Conservation (phyloP, 2,329 filamentous ascomycete species). For the Aspergillus brunneoviolaceus region DNA sequence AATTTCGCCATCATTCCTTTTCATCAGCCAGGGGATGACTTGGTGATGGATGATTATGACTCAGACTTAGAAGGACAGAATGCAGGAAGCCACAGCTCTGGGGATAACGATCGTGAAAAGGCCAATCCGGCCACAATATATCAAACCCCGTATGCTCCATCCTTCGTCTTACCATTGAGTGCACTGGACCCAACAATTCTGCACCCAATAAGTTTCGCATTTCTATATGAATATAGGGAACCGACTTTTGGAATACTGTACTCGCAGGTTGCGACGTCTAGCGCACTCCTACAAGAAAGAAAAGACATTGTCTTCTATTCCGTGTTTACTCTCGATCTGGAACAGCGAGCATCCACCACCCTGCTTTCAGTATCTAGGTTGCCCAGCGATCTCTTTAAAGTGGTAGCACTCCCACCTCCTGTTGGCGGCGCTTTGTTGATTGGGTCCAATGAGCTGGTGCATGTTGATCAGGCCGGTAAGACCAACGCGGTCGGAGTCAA, state of each 20-base stretch:
- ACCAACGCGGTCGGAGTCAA: constrained; percentile 91
- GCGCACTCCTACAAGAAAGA: constrained; percentile 69
- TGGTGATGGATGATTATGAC: constrained; percentile 90
- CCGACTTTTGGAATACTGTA: constrained; percentile 95
- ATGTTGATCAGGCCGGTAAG: constrained; percentile 94
- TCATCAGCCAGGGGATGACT: constrained; percentile 77
- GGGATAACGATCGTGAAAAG: constrained; percentile 29
- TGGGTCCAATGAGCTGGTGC: constrained; percentile 86
- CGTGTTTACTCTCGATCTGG: constrained; percentile 91
- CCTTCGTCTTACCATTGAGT: constrained; percentile 88
- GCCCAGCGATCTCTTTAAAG: constrained; percentile 80
- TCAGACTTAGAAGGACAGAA: constrained; percentile 72
- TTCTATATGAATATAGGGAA: constrained; percentile 94
- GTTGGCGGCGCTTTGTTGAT: constrained; percentile 86
- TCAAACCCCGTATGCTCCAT: constrained; percentile 76
- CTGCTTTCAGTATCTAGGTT: constrained; percentile 82
- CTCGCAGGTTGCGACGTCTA: constrained; percentile 70
- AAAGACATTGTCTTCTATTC: constrained; percentile 87
- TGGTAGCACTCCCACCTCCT: constrained; percentile 79
- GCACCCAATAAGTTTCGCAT: constrained; percentile 86
- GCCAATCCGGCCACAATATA: constrained; percentile 35
- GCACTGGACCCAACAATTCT: constrained; percentile 83
- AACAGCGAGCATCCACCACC: constrained; percentile 88
- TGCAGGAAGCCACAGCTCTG: constrained; percentile 44
- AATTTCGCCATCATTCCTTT: constrained; percentile 94